Percentiles rank a stretch among this genome's conserved stretches.
Evolutionary conservation across 2,329 filamentous ascomycete species (phyloP).

Genomic region (Cladophialophora exuberans): DNA sequence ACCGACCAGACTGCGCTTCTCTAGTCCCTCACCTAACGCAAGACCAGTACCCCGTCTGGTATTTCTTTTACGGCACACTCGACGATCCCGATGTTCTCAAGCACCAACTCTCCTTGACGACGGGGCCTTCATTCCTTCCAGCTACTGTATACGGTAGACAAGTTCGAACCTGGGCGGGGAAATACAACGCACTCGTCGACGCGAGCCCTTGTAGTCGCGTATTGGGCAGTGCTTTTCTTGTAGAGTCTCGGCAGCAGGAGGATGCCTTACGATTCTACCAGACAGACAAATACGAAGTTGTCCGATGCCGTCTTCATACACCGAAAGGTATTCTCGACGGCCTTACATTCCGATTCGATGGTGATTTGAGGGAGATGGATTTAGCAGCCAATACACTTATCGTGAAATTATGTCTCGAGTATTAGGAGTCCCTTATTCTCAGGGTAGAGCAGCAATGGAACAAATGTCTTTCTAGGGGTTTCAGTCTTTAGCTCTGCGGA

Average conservation of each 20-base stretch:
- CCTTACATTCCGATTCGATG: constrained; percentile 28
- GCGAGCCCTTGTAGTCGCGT: constrained; percentile 31
- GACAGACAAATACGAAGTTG: constrained; percentile 45
- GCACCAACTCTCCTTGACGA: constrained; percentile 37
- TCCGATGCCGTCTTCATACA: constrained; percentile 39
- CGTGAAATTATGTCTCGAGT: no score
- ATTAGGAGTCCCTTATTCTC: no score
- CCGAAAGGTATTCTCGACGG: constrained; percentile 10
- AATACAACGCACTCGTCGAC: constrained; percentile 46
- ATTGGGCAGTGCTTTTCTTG: constrained; percentile 38
- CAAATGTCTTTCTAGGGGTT: no score
- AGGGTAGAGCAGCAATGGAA: no score
- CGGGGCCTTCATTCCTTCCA: constrained; percentile 32
- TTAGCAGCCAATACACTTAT: no score
- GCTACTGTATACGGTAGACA: constrained; percentile 39
- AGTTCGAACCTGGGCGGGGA: constrained; percentile 43
- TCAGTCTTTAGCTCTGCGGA: no score
- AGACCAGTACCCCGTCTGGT: constrained; percentile 44
- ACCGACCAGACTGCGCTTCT: constrained; percentile 24
- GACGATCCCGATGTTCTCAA: constrained; percentile 37
- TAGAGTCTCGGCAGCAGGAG: constrained; percentile 39
- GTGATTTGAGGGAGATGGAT: constrained; percentile 4
- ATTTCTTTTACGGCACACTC: constrained; percentile 50
- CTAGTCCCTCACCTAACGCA: constrained; percentile 29
- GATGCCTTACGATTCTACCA: constrained; percentile 42